Evolutionary conservation across 768 basidiomycete genomes (phyloP), one percentile per base, ranked within the genome.

Genomic region (Hericium coralloides): DNA sequence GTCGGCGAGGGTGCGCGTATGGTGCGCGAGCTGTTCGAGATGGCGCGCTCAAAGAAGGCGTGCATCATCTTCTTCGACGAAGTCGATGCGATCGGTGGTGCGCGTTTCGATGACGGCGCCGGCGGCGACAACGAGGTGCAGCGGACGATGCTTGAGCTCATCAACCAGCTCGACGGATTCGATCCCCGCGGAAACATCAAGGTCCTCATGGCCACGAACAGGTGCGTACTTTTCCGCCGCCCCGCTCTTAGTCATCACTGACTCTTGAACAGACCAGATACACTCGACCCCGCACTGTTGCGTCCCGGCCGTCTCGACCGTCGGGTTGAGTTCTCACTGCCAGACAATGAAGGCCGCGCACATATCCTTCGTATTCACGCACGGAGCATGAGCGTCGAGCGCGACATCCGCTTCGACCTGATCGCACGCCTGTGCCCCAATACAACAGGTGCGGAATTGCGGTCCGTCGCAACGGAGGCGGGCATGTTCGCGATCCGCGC

Each of bases 401-500:
- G 94, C 58, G 89, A 95, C 65, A 98, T 99, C 67, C 92, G 97
- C 51, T 99, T 94, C 69, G 95, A 98, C 68, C 83, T 99, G 47
- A 95, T 99, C 68, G 95, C 95, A 12, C 85, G 97, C 38, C 73
- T 99, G 58, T 99, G 97, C 70, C 97, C 97, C 20, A 97, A 97
- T 70, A 95, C 97, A 14, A 98, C 97, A 12, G 97, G 97, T 58
- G 97, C 97, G n/a, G 97, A 99, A 72, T 72, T 99, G 58, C 86
- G 95, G 49, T 93, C 92, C 23, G 97, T 99, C 8, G 94, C 95
- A 15, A 99, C 95, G 9, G 95, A 99, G 80, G 90, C 89, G 65
- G 97, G 97, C n/a, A 98, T 99, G 97, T 99, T 95, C 73, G 95
- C 97, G 2, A 99, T 99, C 67, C 89, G 97, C 58, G 90, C 92